Percentiles rank a stretch among this genome's conserved stretches.
Conservation (phyloP, 2,329 filamentous ascomycete species). For the Cercospora canescens region DNA sequence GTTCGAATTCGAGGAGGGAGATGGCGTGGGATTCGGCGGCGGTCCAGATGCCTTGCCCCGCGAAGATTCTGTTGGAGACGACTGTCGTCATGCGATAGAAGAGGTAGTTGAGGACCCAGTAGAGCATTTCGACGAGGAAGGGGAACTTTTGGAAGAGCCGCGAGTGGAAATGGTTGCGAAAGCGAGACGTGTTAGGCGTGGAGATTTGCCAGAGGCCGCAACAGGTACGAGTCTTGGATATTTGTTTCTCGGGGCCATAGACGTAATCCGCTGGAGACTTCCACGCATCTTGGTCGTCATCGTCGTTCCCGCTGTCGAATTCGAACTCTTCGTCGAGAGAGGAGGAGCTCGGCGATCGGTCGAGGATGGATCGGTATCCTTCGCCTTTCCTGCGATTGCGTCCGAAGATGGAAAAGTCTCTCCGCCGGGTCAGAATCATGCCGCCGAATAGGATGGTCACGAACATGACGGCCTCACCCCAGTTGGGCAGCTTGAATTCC, state of each 20-base stretch:
- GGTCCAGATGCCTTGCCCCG: conserved; percentile 54
- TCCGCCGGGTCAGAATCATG: conserved; percentile 50
- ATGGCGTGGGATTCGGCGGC: conserved; percentile 57
- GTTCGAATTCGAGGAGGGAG: conserved; percentile 55
- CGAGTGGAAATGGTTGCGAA: conserved; percentile 60
- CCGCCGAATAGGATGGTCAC: conserved; percentile 51
- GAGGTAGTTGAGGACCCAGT: conserved; percentile 66
- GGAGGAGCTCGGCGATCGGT: conserved; percentile 22
- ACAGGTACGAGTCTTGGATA: conserved; percentile 52
- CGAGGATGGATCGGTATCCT: conserved; percentile 36
- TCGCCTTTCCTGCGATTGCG: conserved; percentile 22
- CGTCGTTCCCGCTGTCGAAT: conserved; percentile 39
- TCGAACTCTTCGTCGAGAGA: conserved; percentile 40
- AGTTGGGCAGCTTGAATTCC: conserved; percentile 21
- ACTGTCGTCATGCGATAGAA: conserved; percentile 58
- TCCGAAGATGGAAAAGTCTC: conserved; percentile 46
- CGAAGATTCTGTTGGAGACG: conserved; percentile 35
- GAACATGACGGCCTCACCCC: conserved; percentile 41
- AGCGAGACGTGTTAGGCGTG: conserved; percentile 48
- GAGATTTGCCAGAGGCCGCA: conserved; percentile 51
- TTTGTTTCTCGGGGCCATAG: conserved; percentile 39
- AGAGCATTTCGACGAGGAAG: conserved; percentile 72
- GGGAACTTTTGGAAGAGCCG: conserved; percentile 66
- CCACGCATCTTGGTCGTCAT: conserved; percentile 28
- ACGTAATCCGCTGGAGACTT: conserved; percentile 14